Evolutionary conservation across 257 asterid genomes (phyloP), one percentile per base, ranked within the genome.

Genomic region (Solanum arcanum): DNA sequence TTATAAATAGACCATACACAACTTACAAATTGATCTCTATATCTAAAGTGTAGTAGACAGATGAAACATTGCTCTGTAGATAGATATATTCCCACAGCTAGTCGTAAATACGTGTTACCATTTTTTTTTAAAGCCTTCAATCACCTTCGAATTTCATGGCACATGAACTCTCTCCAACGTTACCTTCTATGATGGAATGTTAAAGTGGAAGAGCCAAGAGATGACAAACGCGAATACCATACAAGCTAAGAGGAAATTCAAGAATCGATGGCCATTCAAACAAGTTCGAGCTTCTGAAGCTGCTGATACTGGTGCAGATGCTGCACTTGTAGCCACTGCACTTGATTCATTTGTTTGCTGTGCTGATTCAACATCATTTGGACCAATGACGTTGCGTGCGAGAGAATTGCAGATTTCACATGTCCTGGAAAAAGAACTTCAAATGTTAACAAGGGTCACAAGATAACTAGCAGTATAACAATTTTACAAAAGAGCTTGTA

Each of bases 181-280:
- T 39, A 84, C 64, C 90, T 1, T 29, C 90, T 91, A 94, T 0
- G 98, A 93, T 11, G 95, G 98, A 73, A 94, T 94, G 90, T 93
- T 96, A 83, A 96, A 96, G 89, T 92, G 98, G 91, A 96, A 96
- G 82, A 96, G 97, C 98, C 98, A 96, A 33, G 98, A 94, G 88
- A 96, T 94, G 90, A 96, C 96, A 49, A 96, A 96, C 10, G 98
- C 98, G 85, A 96, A 96, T 12, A 94, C 98, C 98, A 96, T 90
- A 87, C 98, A 94, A 89, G 96, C 98, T 15, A 96, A 95, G 73
- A 96, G 93, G 86, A 96, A 94, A 70, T 96, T 96, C 12, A 95
- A 76, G 73, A 93, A 93, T 25, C 98, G 94, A 86, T 94, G 97
- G 9, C 98, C 96, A 25, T 94, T 93, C 73, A 93, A 90, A 91